phyloP scores from a whole-genome alignment of 73 alveolate genomes.

The Paramecium sexaurelia region DNA sequence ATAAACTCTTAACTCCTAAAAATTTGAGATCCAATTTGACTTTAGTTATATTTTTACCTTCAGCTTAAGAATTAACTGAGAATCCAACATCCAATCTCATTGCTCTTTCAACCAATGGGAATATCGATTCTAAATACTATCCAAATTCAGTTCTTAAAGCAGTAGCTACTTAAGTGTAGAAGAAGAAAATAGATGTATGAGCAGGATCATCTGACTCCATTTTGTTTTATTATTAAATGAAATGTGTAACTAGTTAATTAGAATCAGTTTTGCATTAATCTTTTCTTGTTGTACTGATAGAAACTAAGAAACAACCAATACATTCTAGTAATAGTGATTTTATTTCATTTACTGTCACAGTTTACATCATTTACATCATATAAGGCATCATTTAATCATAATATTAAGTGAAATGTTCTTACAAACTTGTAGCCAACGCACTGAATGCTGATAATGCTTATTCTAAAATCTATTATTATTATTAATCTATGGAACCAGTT shows the following conservation, averaged over 20 bases:
- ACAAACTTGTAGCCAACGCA: conserved; percentile 38
- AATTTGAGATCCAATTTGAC: conserved; percentile 63
- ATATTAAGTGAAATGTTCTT: conserved; percentile 56
- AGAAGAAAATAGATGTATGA: conserved; percentile 55
- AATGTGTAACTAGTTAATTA: conserved; percentile 4
- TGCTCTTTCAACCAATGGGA: conserved; percentile 51
- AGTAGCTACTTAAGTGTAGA: conserved; percentile 59
- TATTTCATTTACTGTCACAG: conserved; percentile 1
- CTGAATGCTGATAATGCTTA: conserved; percentile 61
- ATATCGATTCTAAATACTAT: neutral
- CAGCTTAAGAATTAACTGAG: conserved; percentile 40
- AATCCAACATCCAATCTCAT: conserved; percentile 62
- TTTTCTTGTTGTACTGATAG: conserved; percentile 45
- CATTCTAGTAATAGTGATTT: conserved; percentile 55
- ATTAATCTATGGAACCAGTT: neutral
- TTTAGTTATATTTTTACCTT: conserved; percentile 59
- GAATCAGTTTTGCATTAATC: conserved; percentile 35
- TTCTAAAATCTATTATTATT: conserved; percentile 53
- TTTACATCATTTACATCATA: conserved; percentile 17
- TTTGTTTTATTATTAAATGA: conserved; percentile 38
- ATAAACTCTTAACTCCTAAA: conserved; percentile 51
- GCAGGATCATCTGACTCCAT: conserved; percentile 64
- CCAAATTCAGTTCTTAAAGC: conserved; percentile 57
- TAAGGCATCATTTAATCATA: conserved; percentile 62
- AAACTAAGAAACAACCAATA: conserved; percentile 53